Evolutionary conservation across 768 basidiomycete genomes (phyloP), one percentile per base, ranked within the genome.

Genomic region (Macrocybe gigantea): DNA sequence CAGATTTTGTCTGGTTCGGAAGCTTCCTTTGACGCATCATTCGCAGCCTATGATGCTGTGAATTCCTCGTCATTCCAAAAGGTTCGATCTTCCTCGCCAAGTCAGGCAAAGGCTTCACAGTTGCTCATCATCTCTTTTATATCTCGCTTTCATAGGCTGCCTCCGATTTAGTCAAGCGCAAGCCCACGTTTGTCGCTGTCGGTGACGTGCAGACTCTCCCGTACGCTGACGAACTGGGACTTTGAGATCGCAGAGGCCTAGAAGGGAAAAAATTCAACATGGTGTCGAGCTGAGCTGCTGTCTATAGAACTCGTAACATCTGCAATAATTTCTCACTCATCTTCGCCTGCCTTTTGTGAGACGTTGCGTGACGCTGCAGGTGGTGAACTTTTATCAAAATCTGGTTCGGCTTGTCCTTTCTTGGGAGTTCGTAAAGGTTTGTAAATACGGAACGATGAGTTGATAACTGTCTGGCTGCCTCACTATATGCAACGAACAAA

Each of bases 121-220:
- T 42, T 7, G 5, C 30, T 47, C 8, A 47, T 47, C 6, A 49
- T 9, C n/a, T 37, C 32, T 29, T 9, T 7, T 41, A 36, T 39
- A 45, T 11, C 36, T 31, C 22, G 47, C 32, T 10, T 34, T 39
- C 46, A 3, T 50, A 90, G 89, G 78, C 82, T 43, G 77, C 82
- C 39, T 71, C 83, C 3, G 65, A 77, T 34, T 75, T 95, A 39
- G 66, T 88, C 60, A 78, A 82, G 63, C 65, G 73, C 56, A 88
- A 91, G 69, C 89, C 94, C 13, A 93, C 92, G 22, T 91, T 77
- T 55, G 91, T 97, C 36, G 86, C 83, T 8, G 75, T 97, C 42
- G 96, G 94, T 39, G 82, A 95, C 60, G 68, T 83, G 54, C 68
- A 74, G 56, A 60, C 77, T 31, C 75, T 98, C 41, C 95, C 96